phyloP scores from a whole-genome alignment of 1,284 basidiomycete genomes.

The Anthracocystis panici-leucophaei region DNA sequence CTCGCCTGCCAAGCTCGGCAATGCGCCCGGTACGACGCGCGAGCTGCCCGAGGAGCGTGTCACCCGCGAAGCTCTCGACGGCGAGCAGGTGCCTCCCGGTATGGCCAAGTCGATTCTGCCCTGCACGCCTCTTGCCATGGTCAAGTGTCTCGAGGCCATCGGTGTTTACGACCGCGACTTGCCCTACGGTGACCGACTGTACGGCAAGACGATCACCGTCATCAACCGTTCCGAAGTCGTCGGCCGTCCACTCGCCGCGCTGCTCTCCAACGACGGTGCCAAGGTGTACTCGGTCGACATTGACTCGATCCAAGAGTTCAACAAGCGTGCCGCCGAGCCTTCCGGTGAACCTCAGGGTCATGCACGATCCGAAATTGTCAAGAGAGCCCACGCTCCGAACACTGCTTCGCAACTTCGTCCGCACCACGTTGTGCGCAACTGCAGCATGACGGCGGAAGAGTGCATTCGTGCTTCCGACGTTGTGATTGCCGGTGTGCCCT shows the following conservation, averaged over 20 bases:
- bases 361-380: conserved; percentile 57
- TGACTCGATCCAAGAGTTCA: conserved; percentile 82
- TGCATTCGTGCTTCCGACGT: conserved; percentile 64
- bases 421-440: conserved; percentile 78
- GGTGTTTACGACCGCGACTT: conserved; percentile 93
- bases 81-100: conserved; percentile 75
- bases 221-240: conserved; percentile 98
- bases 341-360: conserved; percentile 29
- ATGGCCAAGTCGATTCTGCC: conserved; percentile 94
- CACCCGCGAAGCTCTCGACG: conserved; percentile 43
- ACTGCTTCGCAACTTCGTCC: conserved; percentile 71
- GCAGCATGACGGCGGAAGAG: conserved; percentile 49
- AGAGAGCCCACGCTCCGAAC: conserved; percentile 75
- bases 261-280: conserved; percentile 94
- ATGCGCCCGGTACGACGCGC: conserved; percentile 64
- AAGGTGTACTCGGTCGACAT: conserved; percentile 94
- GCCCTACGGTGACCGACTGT: conserved; percentile 92
- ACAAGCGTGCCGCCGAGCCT: conserved; percentile 58
- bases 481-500: conserved; percentile 70
- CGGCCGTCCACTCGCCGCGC: conserved; percentile 90
- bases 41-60: conserved; percentile 55
- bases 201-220: conserved; percentile 91
- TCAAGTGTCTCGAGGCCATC: conserved; percentile 87
- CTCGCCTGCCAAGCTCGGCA: conserved; percentile 62
- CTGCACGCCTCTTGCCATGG: conserved; percentile 95